Evolutionary conservation across 768 basidiomycete species (phyloP).

Genomic region (Amanita muscaria): DNA sequence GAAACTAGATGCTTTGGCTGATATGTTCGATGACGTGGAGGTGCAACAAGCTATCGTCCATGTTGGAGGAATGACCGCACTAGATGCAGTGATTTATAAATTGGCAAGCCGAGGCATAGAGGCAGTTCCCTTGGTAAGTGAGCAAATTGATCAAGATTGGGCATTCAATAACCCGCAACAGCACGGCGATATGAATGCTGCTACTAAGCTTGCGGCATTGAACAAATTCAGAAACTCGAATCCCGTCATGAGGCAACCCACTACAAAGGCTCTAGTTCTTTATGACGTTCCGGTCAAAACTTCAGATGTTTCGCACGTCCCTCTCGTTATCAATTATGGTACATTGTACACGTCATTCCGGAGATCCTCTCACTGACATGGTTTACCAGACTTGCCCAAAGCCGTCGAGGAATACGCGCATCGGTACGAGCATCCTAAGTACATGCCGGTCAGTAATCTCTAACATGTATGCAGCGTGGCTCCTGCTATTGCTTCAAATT

Average conservation of each 20-base stretch:
- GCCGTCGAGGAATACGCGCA: conserved; percentile 97
- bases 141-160: conserved; percentile 10
- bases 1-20: conserved; percentile 89
- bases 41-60: conserved; percentile 76
- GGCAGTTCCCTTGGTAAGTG: conserved; percentile 76
- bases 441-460: not conserved
- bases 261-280: conserved; percentile 76
- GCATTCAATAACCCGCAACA: conserved; percentile 20
- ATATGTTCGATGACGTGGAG: conserved; percentile 84
- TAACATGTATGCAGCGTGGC: conserved; percentile 48
- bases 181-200: conserved; percentile 91
- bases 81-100: conserved; percentile 89
- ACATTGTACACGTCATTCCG: not conserved
- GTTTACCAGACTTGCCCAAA: conserved; percentile 68
- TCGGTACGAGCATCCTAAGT: conserved; percentile 41
- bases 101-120: conserved; percentile 80
- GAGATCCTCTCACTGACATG: conserved; percentile 7
- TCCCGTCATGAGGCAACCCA: conserved; percentile 53
- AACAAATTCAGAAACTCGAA: conserved; percentile 70
- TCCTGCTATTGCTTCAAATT: conserved; percentile 78
- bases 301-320: conserved; percentile 82
- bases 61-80: conserved; percentile 77
- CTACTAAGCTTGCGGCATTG: conserved; percentile 71
- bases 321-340: conserved; percentile 95
- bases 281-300: conserved; percentile 92